Percentiles rank a stretch among this genome's conserved stretches.
Conservation (phyloP, 371 early-diverging fungal genomes). For the Mucor circinelloides region DNA sequence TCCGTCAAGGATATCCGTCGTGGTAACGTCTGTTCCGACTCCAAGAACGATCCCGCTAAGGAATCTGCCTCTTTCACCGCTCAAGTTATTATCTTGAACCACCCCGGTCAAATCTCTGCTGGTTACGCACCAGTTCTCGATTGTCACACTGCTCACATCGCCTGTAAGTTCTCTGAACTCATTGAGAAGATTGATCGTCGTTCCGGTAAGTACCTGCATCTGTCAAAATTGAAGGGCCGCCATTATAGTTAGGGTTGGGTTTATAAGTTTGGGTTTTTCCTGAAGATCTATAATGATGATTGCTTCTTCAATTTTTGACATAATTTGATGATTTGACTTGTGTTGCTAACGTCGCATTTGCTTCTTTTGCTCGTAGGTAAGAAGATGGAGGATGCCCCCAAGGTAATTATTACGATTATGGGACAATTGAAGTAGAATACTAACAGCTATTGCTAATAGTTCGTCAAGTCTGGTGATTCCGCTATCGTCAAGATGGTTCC, state of each 20-base stretch:
- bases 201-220: conserved; percentile 71
- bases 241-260: no score
- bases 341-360: conserved; percentile 19
- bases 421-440: neutral
- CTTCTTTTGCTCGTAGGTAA: conserved; percentile 11
- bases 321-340: neutral
- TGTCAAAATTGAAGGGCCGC: neutral
- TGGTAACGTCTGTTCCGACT: conserved; percentile 96
- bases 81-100: conserved; percentile 95
- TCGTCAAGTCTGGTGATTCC: conserved; percentile 93
- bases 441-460: conserved; percentile 31
- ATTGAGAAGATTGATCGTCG: conserved; percentile 95
- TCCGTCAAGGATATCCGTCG: conserved; percentile 95
- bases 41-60: conserved; percentile 97
- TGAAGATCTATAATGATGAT: no score
- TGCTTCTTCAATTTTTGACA: neutral
- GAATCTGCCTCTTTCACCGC: conserved; percentile 89
- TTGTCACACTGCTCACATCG: conserved; percentile 97
- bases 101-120: conserved; percentile 91
- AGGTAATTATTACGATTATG: conserved; percentile 17
- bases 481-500: conserved; percentile 95
- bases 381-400: conserved; percentile 57
- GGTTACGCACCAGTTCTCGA: conserved; percentile 95
- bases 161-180: conserved; percentile 93
- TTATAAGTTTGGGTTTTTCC: no score